phyloP scores from a whole-genome alignment of 148 eudicot species.

The Fallopia convolvulus region DNA sequence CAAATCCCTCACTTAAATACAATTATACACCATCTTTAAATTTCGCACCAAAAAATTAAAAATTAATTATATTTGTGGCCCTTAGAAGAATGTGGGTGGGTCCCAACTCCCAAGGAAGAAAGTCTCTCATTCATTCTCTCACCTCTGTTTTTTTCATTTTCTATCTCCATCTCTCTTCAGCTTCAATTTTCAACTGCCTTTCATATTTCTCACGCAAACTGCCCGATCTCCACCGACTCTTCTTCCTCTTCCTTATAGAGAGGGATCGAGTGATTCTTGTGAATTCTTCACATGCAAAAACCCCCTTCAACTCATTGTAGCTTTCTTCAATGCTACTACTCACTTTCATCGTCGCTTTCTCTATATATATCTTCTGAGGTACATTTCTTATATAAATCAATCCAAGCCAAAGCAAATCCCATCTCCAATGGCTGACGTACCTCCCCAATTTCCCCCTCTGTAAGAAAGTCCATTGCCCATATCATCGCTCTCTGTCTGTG shows the following conservation, averaged over 20 bases:
- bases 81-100: not conserved
- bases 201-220: constrained; percentile 6
- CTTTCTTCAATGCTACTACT: constrained; percentile 8
- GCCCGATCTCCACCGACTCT: constrained; percentile 10
- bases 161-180: not conserved
- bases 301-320: not conserved
- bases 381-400: not conserved
- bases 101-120: not conserved
- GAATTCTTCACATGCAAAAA: constrained; percentile 5
- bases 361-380: not conserved
- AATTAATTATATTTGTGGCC: not conserved
- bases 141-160: not conserved
- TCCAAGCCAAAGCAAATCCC: not conserved
- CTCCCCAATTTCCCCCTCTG: not conserved
- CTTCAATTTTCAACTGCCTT: constrained; percentile 8
- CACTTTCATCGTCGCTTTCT: not conserved
- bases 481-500: not conserved
- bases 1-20: not conserved
- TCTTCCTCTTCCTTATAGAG: not conserved
- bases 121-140: not conserved
- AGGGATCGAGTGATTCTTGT: constrained; percentile 4
- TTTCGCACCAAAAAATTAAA: not conserved
- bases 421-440: not conserved
- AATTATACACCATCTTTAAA: not conserved
- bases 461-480: not conserved